Evolutionary conservation across 768 basidiomycete genomes (phyloP).

Genomic region (Psilocybe subaeruginosa): DNA sequence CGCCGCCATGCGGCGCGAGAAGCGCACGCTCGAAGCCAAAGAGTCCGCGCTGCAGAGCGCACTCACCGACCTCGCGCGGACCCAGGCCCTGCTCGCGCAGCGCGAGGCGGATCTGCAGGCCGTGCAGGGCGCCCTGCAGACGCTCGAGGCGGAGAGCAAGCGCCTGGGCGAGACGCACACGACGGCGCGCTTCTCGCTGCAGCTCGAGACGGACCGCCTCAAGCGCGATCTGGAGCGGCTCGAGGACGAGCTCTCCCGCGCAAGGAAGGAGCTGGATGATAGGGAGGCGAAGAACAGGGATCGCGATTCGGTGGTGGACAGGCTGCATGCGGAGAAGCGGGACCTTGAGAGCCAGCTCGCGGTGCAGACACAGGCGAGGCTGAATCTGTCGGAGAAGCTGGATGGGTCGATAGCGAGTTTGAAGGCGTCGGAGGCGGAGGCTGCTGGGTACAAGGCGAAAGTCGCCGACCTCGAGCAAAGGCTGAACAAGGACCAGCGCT

Average conservation of each 20-base stretch:
- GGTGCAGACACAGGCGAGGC: conserved; percentile 81
- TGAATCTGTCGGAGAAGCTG: conserved; percentile 91
- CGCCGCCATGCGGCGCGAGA: conserved; percentile 58
- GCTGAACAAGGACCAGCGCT: conserved; percentile 80
- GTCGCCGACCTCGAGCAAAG: conserved; percentile 79
- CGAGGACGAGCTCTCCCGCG: conserved; percentile 77
- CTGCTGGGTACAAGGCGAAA: conserved; percentile 57
- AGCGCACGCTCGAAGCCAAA: conserved; percentile 69
- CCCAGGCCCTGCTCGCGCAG: conserved; percentile 64
- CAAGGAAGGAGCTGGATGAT: conserved; percentile 69
- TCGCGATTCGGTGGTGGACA: conserved; percentile 74
- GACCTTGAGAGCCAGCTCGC: conserved; percentile 82
- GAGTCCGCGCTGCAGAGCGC: conserved; percentile 68
- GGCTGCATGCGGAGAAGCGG: conserved; percentile 76
- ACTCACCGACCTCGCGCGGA: conserved; percentile 63
- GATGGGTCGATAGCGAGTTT: conserved; percentile 66
- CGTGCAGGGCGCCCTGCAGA: conserved; percentile 73
- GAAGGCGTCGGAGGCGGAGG: conserved; percentile 71
- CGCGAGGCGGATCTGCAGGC: conserved; percentile 77
- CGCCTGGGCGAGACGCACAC: conserved; percentile 84
- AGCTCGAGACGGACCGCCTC: conserved; percentile 87
- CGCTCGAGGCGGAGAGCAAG: conserved; percentile 76
- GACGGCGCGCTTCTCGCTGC: conserved; percentile 81
- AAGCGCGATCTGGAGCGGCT: conserved; percentile 82
- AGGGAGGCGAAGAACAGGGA: conserved; percentile 68